Conservation (phyloP, 176 grass and related monocot genomes). For the Dendrocalamus sinicus region DNA sequence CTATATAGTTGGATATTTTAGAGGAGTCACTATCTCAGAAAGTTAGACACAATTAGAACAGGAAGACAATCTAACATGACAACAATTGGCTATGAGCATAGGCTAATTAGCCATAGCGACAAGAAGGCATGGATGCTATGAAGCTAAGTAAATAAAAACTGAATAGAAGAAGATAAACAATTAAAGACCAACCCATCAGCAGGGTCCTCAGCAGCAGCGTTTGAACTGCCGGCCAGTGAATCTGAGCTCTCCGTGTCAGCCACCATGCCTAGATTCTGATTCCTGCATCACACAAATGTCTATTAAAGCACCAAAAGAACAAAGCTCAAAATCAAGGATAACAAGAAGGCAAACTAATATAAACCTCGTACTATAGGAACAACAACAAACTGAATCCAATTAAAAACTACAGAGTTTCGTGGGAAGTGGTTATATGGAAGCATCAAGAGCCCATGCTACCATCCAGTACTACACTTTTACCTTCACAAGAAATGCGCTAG, state of each 20-base stretch:
- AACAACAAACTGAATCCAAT: not conserved
- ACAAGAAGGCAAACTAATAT: not conserved
- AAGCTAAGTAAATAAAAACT: constrained; percentile 7
- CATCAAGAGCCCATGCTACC: not conserved
- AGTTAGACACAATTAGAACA: not conserved
- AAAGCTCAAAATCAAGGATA: not conserved
- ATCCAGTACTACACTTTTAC: constrained; percentile 18
- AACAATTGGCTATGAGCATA: not conserved
- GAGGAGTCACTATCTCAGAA: not conserved
- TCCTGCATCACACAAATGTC: constrained; percentile 28
- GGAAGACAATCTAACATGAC: not conserved
- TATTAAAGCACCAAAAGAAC: not conserved
- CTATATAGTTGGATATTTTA: not conserved
- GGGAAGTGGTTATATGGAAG: not conserved
- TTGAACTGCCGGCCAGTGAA: constrained; percentile 48
- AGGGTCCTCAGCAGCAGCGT: constrained; percentile 23
- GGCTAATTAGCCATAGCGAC: not conserved
- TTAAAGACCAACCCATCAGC: constrained; percentile 45
- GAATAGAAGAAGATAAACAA: constrained; percentile 13
- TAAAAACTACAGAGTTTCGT: not conserved
- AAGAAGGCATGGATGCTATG: not conserved
- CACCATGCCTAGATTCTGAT: constrained; percentile 52
- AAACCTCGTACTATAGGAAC: not conserved
- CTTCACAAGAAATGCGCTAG: not conserved
- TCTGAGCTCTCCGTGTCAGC: constrained; percentile 48